phyloP scores from a whole-genome alignment of 495 filamentous ascomycete species.

The Neurospora pannonica region DNA sequence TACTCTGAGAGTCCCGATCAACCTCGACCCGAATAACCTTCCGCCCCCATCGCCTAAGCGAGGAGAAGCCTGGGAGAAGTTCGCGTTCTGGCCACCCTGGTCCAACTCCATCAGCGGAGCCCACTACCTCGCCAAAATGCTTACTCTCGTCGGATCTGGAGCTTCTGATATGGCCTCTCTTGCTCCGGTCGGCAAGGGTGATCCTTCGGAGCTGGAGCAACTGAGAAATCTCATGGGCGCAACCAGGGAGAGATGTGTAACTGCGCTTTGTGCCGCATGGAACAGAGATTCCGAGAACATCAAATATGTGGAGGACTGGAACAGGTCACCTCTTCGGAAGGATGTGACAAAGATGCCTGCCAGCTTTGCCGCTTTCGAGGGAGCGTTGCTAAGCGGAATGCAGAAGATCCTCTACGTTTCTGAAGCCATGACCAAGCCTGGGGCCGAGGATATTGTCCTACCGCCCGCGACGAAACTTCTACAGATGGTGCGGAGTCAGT shows the following conservation, averaged over 20 bases:
- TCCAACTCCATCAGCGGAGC: slow-evolving; percentile 83
- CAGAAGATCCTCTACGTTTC: slow-evolving; percentile 91
- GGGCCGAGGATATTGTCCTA: slow-evolving; percentile 62
- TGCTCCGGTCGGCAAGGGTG: slow-evolving; percentile 49
- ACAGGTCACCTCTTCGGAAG: slow-evolving; percentile 59
- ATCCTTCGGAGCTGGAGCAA: slow-evolving; percentile 48
- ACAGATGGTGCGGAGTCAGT: slow-evolving; percentile 75
- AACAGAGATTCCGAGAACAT: slow-evolving; percentile 78
- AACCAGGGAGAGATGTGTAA: slow-evolving; percentile 74
- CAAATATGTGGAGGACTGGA: slow-evolving; percentile 89
- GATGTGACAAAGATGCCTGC: slow-evolving; percentile 88
- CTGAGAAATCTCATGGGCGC: slow-evolving; percentile 61
- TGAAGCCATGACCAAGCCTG: slow-evolving; percentile 63
- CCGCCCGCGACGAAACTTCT: slow-evolving; percentile 76
- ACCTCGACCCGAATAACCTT: slow-evolving; percentile 63
- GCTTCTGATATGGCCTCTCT: slow-evolving; percentile 79
- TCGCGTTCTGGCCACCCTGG: slow-evolving; percentile 91
- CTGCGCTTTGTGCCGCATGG: slow-evolving; percentile 77
- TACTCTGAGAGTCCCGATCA: slow-evolving; percentile 56
- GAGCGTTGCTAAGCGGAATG: slow-evolving; percentile 65
- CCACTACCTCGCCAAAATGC: slow-evolving; percentile 73
- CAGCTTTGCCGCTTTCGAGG: slow-evolving; percentile 72
- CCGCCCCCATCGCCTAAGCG: slow-evolving; percentile 66
- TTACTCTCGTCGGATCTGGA: slow-evolving; percentile 70
- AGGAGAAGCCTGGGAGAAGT: slow-evolving; percentile 85